Base-by-base conservation (phyloP, 768 basidiomycete species). In the Nevesoporus exiguus region DNA sequence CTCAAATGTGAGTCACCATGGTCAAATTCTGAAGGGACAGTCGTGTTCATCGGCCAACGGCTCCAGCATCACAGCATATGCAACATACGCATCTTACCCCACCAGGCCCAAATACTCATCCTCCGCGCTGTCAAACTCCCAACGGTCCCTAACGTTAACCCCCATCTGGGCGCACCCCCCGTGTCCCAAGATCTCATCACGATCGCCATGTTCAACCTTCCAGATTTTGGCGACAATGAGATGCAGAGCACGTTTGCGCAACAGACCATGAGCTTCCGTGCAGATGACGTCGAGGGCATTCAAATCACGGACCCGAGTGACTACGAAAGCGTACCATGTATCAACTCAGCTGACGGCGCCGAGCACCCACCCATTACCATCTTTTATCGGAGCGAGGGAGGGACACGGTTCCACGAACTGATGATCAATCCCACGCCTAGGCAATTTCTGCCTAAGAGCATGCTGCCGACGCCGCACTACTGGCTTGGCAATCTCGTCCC, bases 31-130 rank as follows among this genome's bases (percentile, higher is more conserved):
- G 1, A 13, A 17, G n/a, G 15, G 6, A 11, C 8, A 1, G 8
- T 7, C 30, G 15, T 60, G 22, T 22, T 67, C 39, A 69, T 31
- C 7, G 5, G 11, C 25, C n/a, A 15, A 48, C 37, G 9, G 19
- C 30, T 49, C 9, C 22, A 82, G 81, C 67, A 69, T 25, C 78
- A 82, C 60, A 69, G 70, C 22, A 79, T 86, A 54, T 75, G 73
- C 51, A 78, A 76, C n/a, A 67, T 82, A 46, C 77, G 81, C 29
- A 73, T 79, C 24, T 63, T 83, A 33, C 81, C 82, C 2, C 66
- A 70, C 14, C 83, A 85, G 62, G 67, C 71, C 9, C 74, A 80
- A 49, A 66, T 85, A 13, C 68, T 85, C 21, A 71, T 83, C 49
- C 72, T 83, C 43, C 81, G 84, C 33, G 70, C 72, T 4, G 57